These are phyloP conservation scores for Penicillium canariense DNA, from an alignment of 495 filamentous ascomycete species.

Conservation along the genomic window DNA sequence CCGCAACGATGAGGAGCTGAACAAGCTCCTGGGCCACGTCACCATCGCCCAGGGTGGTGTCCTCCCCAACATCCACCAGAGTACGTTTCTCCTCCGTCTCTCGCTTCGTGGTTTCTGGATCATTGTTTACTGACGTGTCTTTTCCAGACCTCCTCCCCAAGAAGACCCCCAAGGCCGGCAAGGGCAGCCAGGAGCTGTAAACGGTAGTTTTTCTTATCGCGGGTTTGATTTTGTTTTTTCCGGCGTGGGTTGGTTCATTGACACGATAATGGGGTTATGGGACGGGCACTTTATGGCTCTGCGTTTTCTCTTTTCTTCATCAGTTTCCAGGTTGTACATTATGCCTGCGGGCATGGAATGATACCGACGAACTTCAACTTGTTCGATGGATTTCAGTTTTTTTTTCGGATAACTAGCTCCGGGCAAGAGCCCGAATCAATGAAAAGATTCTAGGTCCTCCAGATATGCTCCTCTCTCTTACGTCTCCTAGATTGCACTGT, in stretches of 20 bases:
- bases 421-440: slow-evolving; percentile 24
- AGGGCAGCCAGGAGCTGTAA: slow-evolving; percentile 92
- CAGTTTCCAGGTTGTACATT: slow-evolving; percentile 89
- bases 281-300: slow-evolving; percentile 73
- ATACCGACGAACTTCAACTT: slow-evolving; percentile 40
- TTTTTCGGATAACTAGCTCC: slow-evolving; percentile 29
- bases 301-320: slow-evolving; percentile 65
- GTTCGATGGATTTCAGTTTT: slow-evolving; percentile 33
- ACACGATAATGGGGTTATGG: slow-evolving; percentile 91
- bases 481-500: neutral
- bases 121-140: slow-evolving; percentile 41
- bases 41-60: slow-evolving; percentile 99
- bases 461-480: neutral
- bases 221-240: slow-evolving; percentile 57
- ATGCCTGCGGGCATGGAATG: slow-evolving; percentile 71
- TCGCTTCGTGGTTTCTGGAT: neutral
- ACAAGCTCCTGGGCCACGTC: slow-evolving; percentile 98
- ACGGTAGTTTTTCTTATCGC: slow-evolving; percentile 43
- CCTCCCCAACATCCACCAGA: slow-evolving; percentile 97
- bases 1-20: slow-evolving; percentile 99
- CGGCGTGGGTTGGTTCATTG: slow-evolving; percentile 62
- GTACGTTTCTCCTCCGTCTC: slow-evolving; percentile 57
- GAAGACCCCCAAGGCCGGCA: slow-evolving; percentile 93
- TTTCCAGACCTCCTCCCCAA: slow-evolving; percentile 87
- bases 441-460: slow-evolving; percentile 32